A percentile compares a stretch with the other conserved stretches of the same genome.
Evolutionary conservation across 306 rosid genomes (phyloP).

Genomic region (Rosa chinensis): DNA sequence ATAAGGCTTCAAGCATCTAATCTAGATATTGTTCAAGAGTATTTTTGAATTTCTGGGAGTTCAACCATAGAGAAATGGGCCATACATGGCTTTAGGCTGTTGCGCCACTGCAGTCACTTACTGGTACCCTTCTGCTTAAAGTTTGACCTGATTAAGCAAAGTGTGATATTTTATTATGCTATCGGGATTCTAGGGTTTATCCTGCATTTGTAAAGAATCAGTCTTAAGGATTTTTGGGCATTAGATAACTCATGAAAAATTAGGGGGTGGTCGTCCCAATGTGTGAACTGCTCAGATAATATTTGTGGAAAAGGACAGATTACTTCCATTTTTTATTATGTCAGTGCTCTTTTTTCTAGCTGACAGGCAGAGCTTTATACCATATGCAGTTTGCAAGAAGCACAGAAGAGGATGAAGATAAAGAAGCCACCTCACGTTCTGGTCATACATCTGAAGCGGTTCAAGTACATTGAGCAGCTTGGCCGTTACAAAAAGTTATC

Average conservation of each 20-base stretch:
- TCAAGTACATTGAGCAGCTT: slow-evolving; percentile 94
- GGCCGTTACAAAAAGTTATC: slow-evolving; percentile 95
- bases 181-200: background rate
- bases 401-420: slow-evolving; percentile 99
- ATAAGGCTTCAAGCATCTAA: background rate
- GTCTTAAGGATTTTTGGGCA: background rate
- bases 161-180: background rate
- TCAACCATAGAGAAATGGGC: background rate
- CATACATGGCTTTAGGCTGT: slow-evolving; percentile 8
- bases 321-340: background rate
- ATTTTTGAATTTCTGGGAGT: slow-evolving; percentile 1
- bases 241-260: background rate
- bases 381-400: slow-evolving; percentile 90
- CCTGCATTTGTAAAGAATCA: background rate
- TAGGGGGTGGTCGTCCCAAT: background rate
- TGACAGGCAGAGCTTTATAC: slow-evolving; percentile 28
- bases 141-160: background rate
- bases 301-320: background rate
- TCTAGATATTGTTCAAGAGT: background rate
- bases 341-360: background rate
- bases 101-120: background rate
- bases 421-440: slow-evolving; percentile 93
- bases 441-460: slow-evolving; percentile 98
- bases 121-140: slow-evolving; percentile 11
- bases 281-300: background rate